Evolutionary conservation across 2,329 filamentous ascomycete species (phyloP).

Genomic region (Stagonosporopsis chrysanthemi): DNA sequence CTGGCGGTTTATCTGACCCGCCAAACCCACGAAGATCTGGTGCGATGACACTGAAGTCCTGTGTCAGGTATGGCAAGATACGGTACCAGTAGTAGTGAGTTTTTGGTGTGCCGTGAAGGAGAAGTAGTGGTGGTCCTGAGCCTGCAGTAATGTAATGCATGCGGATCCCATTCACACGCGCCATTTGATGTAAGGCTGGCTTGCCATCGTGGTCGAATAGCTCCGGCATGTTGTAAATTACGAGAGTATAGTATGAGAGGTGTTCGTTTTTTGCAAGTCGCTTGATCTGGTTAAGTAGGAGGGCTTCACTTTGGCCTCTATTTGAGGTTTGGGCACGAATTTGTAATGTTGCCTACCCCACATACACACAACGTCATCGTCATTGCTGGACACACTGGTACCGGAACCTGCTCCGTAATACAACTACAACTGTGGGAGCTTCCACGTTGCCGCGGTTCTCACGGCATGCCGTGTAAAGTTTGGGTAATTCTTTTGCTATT

Average conservation of each 20-base stretch:
- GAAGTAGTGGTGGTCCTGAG: conserved; percentile 27
- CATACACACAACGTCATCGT: conserved; percentile 8
- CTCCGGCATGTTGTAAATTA: conserved; percentile 25
- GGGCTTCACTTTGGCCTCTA: background rate
- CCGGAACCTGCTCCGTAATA: conserved; percentile 4
- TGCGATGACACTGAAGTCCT: conserved; percentile 48
- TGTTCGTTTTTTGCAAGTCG: background rate
- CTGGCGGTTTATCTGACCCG: conserved; percentile 51
- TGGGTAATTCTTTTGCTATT: background rate
- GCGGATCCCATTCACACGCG: conserved; percentile 31
- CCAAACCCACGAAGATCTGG: conserved; percentile 50
- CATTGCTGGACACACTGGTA: background rate
- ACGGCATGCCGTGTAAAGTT: background rate
- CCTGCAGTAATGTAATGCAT: conserved; percentile 34
- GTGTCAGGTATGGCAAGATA: conserved; percentile 44
- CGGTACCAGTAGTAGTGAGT: conserved; percentile 49
- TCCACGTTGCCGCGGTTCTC: background rate
- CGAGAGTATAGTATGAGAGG: background rate
- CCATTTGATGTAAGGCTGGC: conserved; percentile 26
- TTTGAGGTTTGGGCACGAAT: conserved; percentile 2
- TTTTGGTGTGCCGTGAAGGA: conserved; percentile 34
- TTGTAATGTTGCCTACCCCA: conserved; percentile 6
- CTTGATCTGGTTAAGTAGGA: background rate
- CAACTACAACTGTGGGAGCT: background rate
- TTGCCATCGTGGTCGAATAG: conserved; percentile 28